Base-by-base conservation (phyloP, 1,284 basidiomycete genomes). In the Thelephora terrestris region DNA sequence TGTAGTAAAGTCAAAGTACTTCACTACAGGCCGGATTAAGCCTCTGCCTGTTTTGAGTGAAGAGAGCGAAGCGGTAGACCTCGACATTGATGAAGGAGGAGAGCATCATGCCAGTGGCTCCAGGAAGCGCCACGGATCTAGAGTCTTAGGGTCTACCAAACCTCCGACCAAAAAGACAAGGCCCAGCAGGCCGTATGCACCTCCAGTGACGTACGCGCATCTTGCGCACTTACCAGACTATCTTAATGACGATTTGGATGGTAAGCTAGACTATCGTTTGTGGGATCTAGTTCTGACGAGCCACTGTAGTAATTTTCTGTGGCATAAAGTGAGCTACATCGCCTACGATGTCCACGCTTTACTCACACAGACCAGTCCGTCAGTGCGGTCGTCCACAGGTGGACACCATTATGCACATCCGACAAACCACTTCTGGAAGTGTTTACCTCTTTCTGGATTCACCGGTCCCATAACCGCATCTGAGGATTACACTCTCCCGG, bases 361-460 rank as follows among this genome's bases (percentile, higher is more conserved):
- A 25, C 34, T 7, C 27, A 23, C 34, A 36, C 46, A 25, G 5
- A 45, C 5, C 48, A 83, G 76, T 57, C 77, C 78, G 14, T 83
- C 83, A 1, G 64, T 75, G 47, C 70, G 62, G 56, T 84, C 80
- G 1, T 78, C 82, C 0, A 67, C 71, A 47, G 65, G 71, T 4
- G 84, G 85, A 0, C 79, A 84, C 59, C 85, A 88, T 59, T 90
- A 80, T 58, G 81, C 77, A 1, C 76, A 81, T 55, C 78, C 77
- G 1, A 79, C 77, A 1, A 90, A 90, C 58, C 76, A 79, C 46
- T 83, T 82, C 57, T 83, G 78, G 79, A 66, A 67, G 43, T 78
- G 75, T 47, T 67, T 85, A 0, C 65, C 78, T 54, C 67, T 69
- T 17, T 75, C 76, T 20, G 74, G 78, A 10, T 32, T 32, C 12